Percentiles rank a stretch among this genome's conserved stretches.
phyloP scores from a whole-genome alignment of 2,329 filamentous ascomycete genomes.

The Diaporthe longicolla region DNA sequence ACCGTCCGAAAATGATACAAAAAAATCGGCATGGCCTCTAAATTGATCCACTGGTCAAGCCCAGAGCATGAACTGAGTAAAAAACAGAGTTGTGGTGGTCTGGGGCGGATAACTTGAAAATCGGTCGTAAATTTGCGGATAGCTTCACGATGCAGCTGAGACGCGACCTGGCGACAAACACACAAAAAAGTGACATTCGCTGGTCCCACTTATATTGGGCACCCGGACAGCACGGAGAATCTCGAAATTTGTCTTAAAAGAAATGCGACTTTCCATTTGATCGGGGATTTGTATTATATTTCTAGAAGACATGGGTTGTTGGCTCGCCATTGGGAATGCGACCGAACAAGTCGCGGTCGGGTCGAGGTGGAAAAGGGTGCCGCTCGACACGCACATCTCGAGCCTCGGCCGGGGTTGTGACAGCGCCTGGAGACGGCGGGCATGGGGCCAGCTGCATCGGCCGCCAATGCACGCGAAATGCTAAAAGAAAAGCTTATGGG shows the following conservation, averaged over 20 bases:
- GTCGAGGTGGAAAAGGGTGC: constrained; percentile 14
- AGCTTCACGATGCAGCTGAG: constrained; percentile 41
- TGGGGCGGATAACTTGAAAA: constrained; percentile 33
- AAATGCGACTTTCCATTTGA: constrained; percentile 9
- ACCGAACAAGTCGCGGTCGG: constrained; percentile 29
- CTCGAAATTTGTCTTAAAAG: not conserved
- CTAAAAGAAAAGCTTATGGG: constrained; percentile 2
- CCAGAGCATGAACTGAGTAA: constrained; percentile 21
- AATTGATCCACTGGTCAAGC: constrained; percentile 34
- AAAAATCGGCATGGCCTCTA: constrained; percentile 37
- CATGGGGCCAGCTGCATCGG: constrained; percentile 21
- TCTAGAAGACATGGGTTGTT: constrained; percentile 41
- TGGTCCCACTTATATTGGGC: constrained; percentile 37
- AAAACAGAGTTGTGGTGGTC: constrained; percentile 33
- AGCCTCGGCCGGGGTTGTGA: constrained; percentile 10
- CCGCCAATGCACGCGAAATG: constrained; percentile 26
- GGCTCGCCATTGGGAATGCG: constrained; percentile 40
- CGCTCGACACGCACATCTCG: constrained; percentile 32
- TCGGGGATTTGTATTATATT: constrained; percentile 21
- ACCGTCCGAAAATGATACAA: constrained; percentile 19
- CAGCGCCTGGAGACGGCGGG: not conserved
- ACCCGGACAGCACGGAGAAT: too few relatives aligned
- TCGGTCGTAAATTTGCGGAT: constrained; percentile 38
- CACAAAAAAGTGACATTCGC: constrained; percentile 40
- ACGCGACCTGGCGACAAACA: constrained; percentile 36